Percentiles rank a stretch among this genome's conserved stretches.
phyloP scores from a whole-genome alignment of 768 basidiomycete species.

The Mycena albidolilacea region DNA sequence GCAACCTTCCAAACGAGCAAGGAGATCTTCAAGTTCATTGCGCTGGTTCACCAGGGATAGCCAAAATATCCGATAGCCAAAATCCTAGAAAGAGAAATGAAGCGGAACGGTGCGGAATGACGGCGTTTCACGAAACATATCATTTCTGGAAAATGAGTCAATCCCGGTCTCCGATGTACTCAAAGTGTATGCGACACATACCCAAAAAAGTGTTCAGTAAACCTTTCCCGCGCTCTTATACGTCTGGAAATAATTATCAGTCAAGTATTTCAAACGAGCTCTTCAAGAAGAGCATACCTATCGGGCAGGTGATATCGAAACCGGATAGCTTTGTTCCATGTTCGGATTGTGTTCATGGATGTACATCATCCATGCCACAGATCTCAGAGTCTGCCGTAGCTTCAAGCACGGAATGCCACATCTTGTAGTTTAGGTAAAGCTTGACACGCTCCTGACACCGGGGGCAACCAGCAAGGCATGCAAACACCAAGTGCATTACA shows the following conservation, averaged over 20 bases:
- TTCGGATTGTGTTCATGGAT: conserved; percentile 46
- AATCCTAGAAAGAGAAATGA: conserved; percentile 46
- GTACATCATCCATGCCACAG: conserved; percentile 45
- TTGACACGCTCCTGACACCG: conserved; percentile 54
- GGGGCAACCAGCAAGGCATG: too few species aligned
- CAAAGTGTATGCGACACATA: conserved; percentile 38
- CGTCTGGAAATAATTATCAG: conserved; percentile 45
- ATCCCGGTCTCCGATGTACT: neutral
- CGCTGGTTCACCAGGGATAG: conserved; percentile 48
- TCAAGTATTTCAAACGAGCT: neutral
- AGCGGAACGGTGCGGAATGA: neutral
- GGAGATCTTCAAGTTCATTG: conserved; percentile 47
- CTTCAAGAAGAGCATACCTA: conserved; percentile 37
- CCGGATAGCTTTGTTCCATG: conserved; percentile 48
- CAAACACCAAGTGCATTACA: too few species aligned
- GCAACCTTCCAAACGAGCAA: conserved; percentile 48
- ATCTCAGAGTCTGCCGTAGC: conserved; percentile 40
- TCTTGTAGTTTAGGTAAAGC: conserved; percentile 53
- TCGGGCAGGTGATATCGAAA: conserved; percentile 50
- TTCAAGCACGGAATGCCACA: conserved; percentile 47
- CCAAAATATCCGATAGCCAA: conserved; percentile 55
- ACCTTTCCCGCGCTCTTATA: conserved; percentile 53
- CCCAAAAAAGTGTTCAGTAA: conserved; percentile 58
- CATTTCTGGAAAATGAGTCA: conserved; percentile 6
- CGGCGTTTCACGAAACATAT: conserved; percentile 16